Base-by-base conservation (phyloP, 2,329 filamentous ascomycete genomes). In the Ophiocordyceps camponoti-floridani region DNA sequence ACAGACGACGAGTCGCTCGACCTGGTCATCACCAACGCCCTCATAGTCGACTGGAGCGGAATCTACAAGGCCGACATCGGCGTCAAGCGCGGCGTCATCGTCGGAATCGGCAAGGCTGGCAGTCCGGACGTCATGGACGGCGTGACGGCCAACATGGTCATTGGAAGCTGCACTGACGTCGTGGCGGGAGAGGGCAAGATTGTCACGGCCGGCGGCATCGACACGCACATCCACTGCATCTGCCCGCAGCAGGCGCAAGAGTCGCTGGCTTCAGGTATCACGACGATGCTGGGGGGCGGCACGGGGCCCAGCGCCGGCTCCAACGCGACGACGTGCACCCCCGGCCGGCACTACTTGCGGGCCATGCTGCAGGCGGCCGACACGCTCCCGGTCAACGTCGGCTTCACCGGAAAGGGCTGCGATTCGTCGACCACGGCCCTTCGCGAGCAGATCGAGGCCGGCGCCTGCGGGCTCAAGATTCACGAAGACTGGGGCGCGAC, bases 21-120 rank as follows among this genome's bases (percentile, higher is more conserved):
- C 58, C 74, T 89, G 42, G 84, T 94, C 23, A 77, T 96, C 47
- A 85, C 80, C 2, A 96, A 95, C 55, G 89, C 88, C 5, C 65
- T 96, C 50, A 81, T 96, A 35, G 72, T 96, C 18, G 89, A 96
- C 64, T 93, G 82, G 74, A 82, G 75, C 1, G 89, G 89, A 42
- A 94, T 96, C 56, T 93, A 85, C 70, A 96, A 96, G 66, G 89
- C 88, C 6, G 89, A 96, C 60, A 94, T 96, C 57, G 89, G 89
- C 27, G 79, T 96, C 60, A 94, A 93, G 61, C 64, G 87, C 52
- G 88, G 89, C 2, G 59, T 82, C 37, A 95, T 96, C 54, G 79
- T 81, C 27, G 89, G 78, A 0, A 89, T 96, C 52, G 89, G 89
- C 47, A 95, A 96, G 63, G 86, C 89, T 14, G 89, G 89, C 18